Base-by-base conservation (phyloP, 805 yeast species). In the Myxozyma neglecta region DNA sequence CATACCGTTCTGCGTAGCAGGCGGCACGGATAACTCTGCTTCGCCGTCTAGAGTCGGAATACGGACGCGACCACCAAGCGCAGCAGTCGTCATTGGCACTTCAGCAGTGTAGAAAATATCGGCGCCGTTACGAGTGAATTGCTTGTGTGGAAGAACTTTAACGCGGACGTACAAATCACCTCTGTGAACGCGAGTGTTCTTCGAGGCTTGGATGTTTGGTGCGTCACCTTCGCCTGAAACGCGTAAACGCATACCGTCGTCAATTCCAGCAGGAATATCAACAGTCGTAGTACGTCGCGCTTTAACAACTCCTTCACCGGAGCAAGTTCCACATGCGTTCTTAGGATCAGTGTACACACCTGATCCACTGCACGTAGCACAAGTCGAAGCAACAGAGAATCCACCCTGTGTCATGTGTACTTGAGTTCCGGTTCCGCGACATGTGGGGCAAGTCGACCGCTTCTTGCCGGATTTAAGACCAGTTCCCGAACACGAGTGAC, bases 311-410 rank as follows among this genome's bases (percentile, higher is more conserved):
- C 99, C 99, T 63, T 88, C 86, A 55, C 98, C 97, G 67, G 86
- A 92, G 77, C 99, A 94, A 0, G 85, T 73, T 1, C 72, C 70
- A 80, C 99, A 94, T 57, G 85, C 84, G 71, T 90, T 91, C 13
- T 79, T 76, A 18, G 81, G 79, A 51, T 85, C 82, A 53, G 91
- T 84, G 3, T 79, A 81, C 0, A 90, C 94, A 57, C 99, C 99
- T 6, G 89, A 78, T 45, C 99, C 99, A 49, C 82, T 85, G 80
- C 99, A 94, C 2, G 85, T 77, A 53, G 80, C 80, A 81, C 99
- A 94, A 11, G 97, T 90, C 0, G 97, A 85, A 2, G 96, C 87
- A 97, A 94, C 91, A 70, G 92, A 97, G 82, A 93, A 94, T 0
- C 98, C 98, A 3, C 96, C 97, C 68, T 87, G 87, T 72, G 89